phyloP scores from a whole-genome alignment of 805 yeast species.

The Metschnikowia kofuensis region DNA sequence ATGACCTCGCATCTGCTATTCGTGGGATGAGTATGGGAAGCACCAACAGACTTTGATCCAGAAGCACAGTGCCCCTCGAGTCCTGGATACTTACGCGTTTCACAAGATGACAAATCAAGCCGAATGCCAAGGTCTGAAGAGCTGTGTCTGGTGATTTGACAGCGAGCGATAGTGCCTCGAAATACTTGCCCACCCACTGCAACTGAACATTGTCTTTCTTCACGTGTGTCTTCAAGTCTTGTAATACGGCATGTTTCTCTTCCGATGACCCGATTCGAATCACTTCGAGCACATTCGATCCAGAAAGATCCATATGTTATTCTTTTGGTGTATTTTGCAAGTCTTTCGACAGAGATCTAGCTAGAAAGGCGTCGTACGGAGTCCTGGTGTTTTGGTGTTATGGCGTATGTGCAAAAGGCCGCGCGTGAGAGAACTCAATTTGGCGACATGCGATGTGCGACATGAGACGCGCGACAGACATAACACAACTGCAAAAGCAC shows the following conservation, averaged over 20 bases:
- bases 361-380: not conserved
- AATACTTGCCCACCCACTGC: constrained; percentile 46
- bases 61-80: constrained; percentile 35
- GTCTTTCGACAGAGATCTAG: not conserved
- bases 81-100: constrained; percentile 61
- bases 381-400: constrained; percentile 2
- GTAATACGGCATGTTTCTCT: constrained; percentile 20
- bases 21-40: constrained; percentile 51
- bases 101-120: constrained; percentile 53
- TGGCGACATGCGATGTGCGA: not conserved
- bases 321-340: not conserved
- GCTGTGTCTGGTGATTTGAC: constrained; percentile 36
- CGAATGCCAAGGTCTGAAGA: constrained; percentile 43
- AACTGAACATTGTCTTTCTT: constrained; percentile 54
- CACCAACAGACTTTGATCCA: constrained; percentile 40
- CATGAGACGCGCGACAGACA: constrained; percentile 1
- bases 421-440: not conserved
- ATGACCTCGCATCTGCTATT: constrained; percentile 40
- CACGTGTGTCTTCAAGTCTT: constrained; percentile 49
- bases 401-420: constrained; percentile 3
- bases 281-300: constrained; percentile 11
- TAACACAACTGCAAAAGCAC: not conserved
- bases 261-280: constrained; percentile 11
- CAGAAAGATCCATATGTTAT: constrained; percentile 15
- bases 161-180: constrained; percentile 48